Evolutionary conservation across 1,284 basidiomycete species (phyloP), one percentile per base, ranked within the genome.

Genomic region (Tilletiaria anomala): DNA sequence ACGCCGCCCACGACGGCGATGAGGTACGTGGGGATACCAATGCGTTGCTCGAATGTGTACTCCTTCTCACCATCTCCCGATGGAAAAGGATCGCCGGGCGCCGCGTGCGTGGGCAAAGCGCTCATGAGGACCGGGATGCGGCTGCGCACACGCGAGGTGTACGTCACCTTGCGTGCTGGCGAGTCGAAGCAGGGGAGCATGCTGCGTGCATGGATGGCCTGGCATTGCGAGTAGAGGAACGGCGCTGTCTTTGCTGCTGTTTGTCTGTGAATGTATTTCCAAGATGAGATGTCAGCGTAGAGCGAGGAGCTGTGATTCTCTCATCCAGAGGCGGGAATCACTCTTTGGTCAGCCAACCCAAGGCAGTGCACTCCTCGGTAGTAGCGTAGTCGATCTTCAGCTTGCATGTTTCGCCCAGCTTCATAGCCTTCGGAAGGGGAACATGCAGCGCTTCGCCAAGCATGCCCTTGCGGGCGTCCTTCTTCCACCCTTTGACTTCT

Each of bases 271-370:
- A n/a, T n/a, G n/a, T n/a, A n/a, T n/a, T n/a, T n/a, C n/a, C n/a
- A n/a, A n/a, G n/a, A n/a, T n/a, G n/a, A n/a, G n/a, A n/a, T n/a
- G n/a, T n/a, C n/a, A n/a, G n/a, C n/a, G n/a, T n/a, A n/a, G n/a
- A n/a, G n/a, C 19, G 33, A 20, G 14, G 20, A 36, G 14, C 14
- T 19, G 16, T 4, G 23, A 31, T n/a, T 18, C 15, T 15, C 19
- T 33, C 11, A 12, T 15, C 18, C 4, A 19, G 10, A 21, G 31
- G 14, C n/a, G 33, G 6, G 3, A 68, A 76, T 44, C 59, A 83
- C 79, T 82, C 78, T 54, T 85, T 82, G 26, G 77, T 77, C 22
- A 96, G 75, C 87, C 89, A 97, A 47, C 91, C 89, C n/a, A 97
- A 71, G 1, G 89, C 86, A 10, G 79, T 83, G 65, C 79, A 82